A percentile compares a stretch with the other conserved stretches of the same genome.
These are phyloP conservation scores for Thermothelomyces thermophilus DNA, from an alignment of 2,329 filamentous ascomycete genomes.

Conservation along the genomic window DNA sequence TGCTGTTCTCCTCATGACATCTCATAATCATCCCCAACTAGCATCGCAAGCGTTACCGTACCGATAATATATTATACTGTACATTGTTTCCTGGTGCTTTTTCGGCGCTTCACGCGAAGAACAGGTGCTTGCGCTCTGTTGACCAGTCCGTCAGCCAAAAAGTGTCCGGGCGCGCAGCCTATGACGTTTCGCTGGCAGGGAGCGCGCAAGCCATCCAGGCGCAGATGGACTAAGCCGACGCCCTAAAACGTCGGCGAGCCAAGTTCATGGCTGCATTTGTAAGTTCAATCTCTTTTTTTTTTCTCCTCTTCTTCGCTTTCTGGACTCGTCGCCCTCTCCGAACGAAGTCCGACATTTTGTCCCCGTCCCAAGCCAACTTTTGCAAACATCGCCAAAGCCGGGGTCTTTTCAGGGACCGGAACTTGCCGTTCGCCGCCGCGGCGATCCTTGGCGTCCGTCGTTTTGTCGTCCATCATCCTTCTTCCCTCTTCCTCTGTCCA, in stretches of 20 bases:
- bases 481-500: too few relatives aligned
- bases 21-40: too few relatives aligned
- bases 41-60: too few relatives aligned
- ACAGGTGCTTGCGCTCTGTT: background rate
- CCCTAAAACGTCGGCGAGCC: background rate
- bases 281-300: conserved; percentile 22
- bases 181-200: conserved; percentile 20
- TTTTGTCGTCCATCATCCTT: too few relatives aligned
- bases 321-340: background rate
- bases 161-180: conserved; percentile 10
- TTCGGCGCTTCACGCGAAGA: background rate
- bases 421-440: background rate
- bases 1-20: too few relatives aligned
- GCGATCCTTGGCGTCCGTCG: background rate
- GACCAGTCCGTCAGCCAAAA: background rate
- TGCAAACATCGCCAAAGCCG: background rate
- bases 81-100: background rate
- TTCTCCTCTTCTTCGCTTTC: background rate
- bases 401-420: background rate
- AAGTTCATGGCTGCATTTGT: conserved; percentile 31
- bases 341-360: background rate
- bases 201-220: conserved; percentile 3
- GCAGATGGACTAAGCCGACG: conserved; percentile 13
- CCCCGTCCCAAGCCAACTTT: background rate
- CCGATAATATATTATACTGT: too few relatives aligned